These are phyloP conservation scores for Cyberlindnera japonica DNA, from an alignment of 805 yeast genomes.

Conservation along the genomic window DNA sequence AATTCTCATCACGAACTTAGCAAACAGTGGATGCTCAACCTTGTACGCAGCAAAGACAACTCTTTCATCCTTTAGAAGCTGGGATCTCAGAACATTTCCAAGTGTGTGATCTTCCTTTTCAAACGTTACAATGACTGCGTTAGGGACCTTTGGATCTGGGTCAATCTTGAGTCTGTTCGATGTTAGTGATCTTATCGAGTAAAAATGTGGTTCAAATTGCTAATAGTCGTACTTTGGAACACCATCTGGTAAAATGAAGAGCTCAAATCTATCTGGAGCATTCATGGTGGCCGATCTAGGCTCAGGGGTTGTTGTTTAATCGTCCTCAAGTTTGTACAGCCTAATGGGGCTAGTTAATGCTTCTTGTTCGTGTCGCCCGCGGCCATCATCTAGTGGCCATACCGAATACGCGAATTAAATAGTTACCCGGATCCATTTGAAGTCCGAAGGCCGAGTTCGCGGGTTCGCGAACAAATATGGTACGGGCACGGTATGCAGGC, in stretches of 20 bases:
- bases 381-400: neutral
- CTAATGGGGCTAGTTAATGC: too few species aligned
- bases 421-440: conserved; percentile 2
- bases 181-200: conserved; percentile 10
- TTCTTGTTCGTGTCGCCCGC: neutral
- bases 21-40: conserved; percentile 96
- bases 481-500: neutral
- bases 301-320: neutral
- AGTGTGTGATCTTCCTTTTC: conserved; percentile 98
- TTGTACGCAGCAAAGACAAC: conserved; percentile 98
- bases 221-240: conserved; percentile 88
- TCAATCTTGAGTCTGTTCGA: conserved; percentile 63
- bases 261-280: conserved; percentile 98
- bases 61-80: conserved; percentile 76
- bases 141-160: conserved; percentile 93
- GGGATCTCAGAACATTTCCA: conserved; percentile 85
- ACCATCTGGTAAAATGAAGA: conserved; percentile 96
- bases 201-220: too few species aligned
- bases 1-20: conserved; percentile 88
- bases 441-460: neutral
- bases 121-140: conserved; percentile 86
- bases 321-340: too few species aligned
- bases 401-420: neutral
- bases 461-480: neutral
- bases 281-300: conserved; percentile 53